Percentiles rank a stretch among this genome's conserved stretches.
Conservation (phyloP, 768 basidiomycete genomes). For the Agrocybe praecox region DNA sequence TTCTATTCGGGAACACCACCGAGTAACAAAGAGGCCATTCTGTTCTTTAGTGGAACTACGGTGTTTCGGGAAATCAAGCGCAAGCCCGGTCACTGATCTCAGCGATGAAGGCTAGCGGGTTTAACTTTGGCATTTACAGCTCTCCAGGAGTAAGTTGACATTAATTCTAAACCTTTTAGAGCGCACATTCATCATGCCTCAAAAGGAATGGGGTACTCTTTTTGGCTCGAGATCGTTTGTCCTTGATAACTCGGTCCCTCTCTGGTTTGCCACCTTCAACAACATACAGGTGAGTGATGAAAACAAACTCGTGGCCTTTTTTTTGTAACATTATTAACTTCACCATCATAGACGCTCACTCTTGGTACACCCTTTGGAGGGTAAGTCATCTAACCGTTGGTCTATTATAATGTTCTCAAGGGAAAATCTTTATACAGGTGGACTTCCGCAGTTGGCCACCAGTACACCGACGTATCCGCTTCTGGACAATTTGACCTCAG, state of each 20-base stretch:
- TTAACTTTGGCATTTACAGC: conserved; percentile 21
- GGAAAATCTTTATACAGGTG: background rate
- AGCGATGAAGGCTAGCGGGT: conserved; percentile 18
- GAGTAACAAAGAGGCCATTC: background rate
- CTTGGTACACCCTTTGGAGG: conserved; percentile 20
- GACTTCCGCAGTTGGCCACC: no score
- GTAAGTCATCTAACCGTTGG: background rate
- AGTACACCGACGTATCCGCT: no score
- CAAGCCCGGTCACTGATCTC: conserved; percentile 16
- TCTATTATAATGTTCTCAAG: background rate
- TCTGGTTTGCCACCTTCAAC: conserved; percentile 24
- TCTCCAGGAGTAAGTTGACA: conserved; percentile 15
- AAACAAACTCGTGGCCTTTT: no score
- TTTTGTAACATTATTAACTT: no score
- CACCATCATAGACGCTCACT: conserved; percentile 13
- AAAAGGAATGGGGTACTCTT: conserved; percentile 20
- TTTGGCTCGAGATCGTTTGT: conserved; percentile 20
- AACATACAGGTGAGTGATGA: conserved; percentile 18
- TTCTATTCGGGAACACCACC: background rate
- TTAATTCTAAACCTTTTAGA: background rate
- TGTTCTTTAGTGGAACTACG: conserved; percentile 18
- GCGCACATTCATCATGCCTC: background rate
- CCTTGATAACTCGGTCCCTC: conserved; percentile 17
- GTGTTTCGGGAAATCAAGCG: conserved; percentile 15
- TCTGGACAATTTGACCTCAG: no score